phyloP scores from a whole-genome alignment of 805 yeast genomes.

The Yarrowia osloensis region DNA sequence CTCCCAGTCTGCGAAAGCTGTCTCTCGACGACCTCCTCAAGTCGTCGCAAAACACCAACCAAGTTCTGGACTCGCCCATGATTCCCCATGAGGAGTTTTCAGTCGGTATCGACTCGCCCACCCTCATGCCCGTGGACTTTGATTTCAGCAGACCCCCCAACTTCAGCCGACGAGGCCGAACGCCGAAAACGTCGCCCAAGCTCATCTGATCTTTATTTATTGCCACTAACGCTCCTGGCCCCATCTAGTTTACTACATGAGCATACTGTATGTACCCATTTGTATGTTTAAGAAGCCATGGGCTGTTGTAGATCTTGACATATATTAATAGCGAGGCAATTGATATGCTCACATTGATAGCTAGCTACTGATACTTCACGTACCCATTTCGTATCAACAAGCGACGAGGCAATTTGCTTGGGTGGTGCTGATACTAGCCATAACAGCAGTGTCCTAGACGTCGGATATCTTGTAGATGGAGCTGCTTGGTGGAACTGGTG shows the following conservation, averaged over 20 bases:
- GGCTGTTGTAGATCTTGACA: no score
- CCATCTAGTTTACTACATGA: background rate
- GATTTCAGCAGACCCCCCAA: constrained; percentile 15
- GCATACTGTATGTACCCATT: background rate
- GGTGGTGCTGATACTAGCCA: no score
- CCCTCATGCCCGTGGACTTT: background rate
- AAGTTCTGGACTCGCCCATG: constrained; percentile 8
- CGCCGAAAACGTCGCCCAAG: constrained; percentile 11
- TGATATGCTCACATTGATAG: no score
- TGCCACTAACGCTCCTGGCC: constrained; percentile 4
- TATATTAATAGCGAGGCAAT: no score
- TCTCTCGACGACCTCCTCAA: constrained; percentile 7
- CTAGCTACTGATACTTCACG: no score
- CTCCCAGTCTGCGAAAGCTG: constrained; percentile 7
- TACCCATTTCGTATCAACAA: no score
- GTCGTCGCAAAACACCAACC: background rate
- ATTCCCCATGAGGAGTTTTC: constrained; percentile 17
- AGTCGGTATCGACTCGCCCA: constrained; percentile 3
- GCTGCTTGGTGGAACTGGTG: no score
- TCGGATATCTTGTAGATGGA: no score
- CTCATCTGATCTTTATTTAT: background rate
- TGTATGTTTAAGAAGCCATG: no score
- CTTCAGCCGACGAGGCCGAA: constrained; percentile 6
- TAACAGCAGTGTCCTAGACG: no score
- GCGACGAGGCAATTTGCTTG: no score